Evolutionary conservation across 176 grass and related monocot genomes (phyloP).

Genomic region (barley (Hordeum vulgare)): MorexV3_pseudomolecules_assembly NC_058524.1:542090336-542090835

Average conservation of each 20-base stretch:
- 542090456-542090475: not conserved
- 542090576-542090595: not conserved
- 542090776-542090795: not conserved
- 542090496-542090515: not conserved
- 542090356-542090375: not conserved
- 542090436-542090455: not conserved
- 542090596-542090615: not conserved
- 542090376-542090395: not conserved
- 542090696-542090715: not conserved
- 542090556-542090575: not conserved
- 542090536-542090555: not conserved
- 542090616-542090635: not conserved
- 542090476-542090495: not conserved
- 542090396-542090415: not conserved
- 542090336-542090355: slow-evolving; percentile 56
- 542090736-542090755: not conserved
- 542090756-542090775: not conserved
- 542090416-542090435: not conserved
- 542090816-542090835: not conserved
- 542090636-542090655: not conserved
- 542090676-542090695: not conserved
- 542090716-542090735: not conserved
- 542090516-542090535: not conserved
- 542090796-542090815: not conserved
- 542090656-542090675: not conserved